Evolutionary conservation across 371 early-diverging fungal genomes (phyloP), one percentile per base, ranked within the genome.

Genomic region (Lichtheimia hyalospora): DNA sequence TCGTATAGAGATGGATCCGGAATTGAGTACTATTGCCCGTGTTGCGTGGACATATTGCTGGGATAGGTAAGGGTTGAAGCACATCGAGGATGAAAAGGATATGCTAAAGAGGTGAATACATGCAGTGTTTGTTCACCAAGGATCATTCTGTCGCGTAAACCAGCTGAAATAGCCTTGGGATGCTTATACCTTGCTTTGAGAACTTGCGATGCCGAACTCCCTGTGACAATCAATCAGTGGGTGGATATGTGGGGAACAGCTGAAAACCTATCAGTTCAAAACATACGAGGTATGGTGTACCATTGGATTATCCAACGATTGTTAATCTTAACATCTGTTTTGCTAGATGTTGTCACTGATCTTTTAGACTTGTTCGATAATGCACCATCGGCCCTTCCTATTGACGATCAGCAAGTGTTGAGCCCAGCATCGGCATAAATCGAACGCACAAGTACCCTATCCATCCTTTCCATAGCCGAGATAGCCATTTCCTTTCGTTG

Each of bases 171-270:
- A 52, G 81, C 74, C 4, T 59, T 81, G 18, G 81, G 74, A 2
- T 75, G 81, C 52, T 54, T 81, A 23, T 81, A 81, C 57, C 69
- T 81, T 40, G 75, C 81, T n/a, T 49, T 74, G 42, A 63, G 70
- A 6, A 68, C 72, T 15, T 63, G 66, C 3, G 50, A 70, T 14
- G 66, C 63, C 12, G 71, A 71, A 53, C 28, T 74, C 44, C 63
- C 72, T 5, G 67, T 74, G 67, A 49, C 92, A 12, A 74, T 77
- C 71, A 71, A 53, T 52, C 50, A 69, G 52, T 77, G 74, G 69
- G 78, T 77, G 3, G 74, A 77, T 57, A 68, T 70, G 65, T 77
- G 78, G 78, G 78, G 78, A 18, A 74, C 74, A 6, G 68, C 72
- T 28, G 74, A 77, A 39, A 74, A 77, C 60, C 69, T 77, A 24